These are phyloP conservation scores for Penicillium sp. DNA, from an alignment of 2,329 filamentous ascomycete species.

Conservation along the genomic window DNA sequence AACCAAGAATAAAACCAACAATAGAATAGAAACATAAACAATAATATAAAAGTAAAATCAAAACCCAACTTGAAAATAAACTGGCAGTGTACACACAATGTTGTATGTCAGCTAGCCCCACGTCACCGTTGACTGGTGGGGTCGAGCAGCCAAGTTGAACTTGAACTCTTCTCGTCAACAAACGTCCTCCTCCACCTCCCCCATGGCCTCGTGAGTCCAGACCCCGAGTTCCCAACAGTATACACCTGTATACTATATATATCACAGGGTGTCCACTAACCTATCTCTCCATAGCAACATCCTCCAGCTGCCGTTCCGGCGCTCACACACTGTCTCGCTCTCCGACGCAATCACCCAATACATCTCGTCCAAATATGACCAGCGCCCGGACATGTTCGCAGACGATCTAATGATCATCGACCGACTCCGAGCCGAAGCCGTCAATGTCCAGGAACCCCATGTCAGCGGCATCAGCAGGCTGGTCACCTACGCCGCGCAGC, in stretches of 20 bases:
- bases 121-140: conserved; percentile 40
- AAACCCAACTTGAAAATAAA: too few species aligned
- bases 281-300: too few species aligned
- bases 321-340: conserved; percentile 77
- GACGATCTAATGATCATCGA: conserved; percentile 88
- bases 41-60: too few species aligned
- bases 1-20: too few species aligned
- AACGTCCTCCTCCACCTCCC: conserved; percentile 22
- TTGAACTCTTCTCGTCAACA: conserved; percentile 31
- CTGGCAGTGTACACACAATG: too few species aligned
- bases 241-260: too few species aligned
- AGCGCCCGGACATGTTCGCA: conserved; percentile 95
- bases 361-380: conserved; percentile 97
- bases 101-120: too few species aligned
- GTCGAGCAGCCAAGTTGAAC: conserved; percentile 21
- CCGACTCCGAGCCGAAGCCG: conserved; percentile 78
- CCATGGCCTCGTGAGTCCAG: conserved; percentile 45
- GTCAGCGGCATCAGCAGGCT: conserved; percentile 83
- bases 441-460: conserved; percentile 87
- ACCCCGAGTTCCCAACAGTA: too few species aligned
- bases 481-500: conserved; percentile 87
- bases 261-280: too few species aligned
- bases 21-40: too few species aligned
- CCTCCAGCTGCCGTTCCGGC: conserved; percentile 84
- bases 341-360: conserved; percentile 87